A percentile compares a stretch with the other conserved stretches of the same genome.
These are phyloP conservation scores for Sapria himalayana DNA, from an alignment of 345 rosid species.

Conservation along the genomic window DNA sequence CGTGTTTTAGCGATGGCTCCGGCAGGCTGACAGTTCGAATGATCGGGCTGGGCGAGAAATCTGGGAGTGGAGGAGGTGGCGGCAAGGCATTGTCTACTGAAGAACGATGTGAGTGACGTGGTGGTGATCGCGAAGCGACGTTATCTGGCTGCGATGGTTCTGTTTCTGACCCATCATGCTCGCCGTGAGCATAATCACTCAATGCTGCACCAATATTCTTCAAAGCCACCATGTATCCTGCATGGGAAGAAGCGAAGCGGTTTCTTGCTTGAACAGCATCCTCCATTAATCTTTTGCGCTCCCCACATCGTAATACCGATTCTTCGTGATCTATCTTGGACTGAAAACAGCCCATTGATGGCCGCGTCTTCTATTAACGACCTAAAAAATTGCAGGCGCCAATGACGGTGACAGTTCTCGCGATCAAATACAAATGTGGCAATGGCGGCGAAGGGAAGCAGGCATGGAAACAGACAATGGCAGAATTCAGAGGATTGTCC, in stretches of 20 bases:
- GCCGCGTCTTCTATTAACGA: too few relatives aligned
- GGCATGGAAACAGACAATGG: too few relatives aligned
- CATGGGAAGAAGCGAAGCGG: conserved; percentile 65
- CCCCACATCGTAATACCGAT: conserved; percentile 66
- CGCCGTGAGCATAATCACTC: conserved; percentile 78
- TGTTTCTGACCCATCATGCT: conserved; percentile 21
- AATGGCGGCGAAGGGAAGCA: too few relatives aligned
- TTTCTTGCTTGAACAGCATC: conserved; percentile 71
- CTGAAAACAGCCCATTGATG: conserved; percentile 94
- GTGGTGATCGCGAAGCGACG: conserved; percentile 24
- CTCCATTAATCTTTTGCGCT: conserved; percentile 53
- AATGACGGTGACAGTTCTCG: too few relatives aligned
- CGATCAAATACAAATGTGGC: too few relatives aligned
- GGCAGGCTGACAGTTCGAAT: conserved; percentile 61
- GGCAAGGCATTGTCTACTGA: conserved; percentile 37
- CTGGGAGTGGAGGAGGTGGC: conserved; percentile 71
- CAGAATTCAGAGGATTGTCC: too few relatives aligned
- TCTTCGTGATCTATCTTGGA: conserved; percentile 79
- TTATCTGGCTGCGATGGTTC: conserved; percentile 15
- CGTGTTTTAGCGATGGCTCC: conserved; percentile 4
- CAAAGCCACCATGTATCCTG: conserved; percentile 46
- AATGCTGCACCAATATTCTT: conserved; percentile 84
- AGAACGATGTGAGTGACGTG: conserved; percentile 32
- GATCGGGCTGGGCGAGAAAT: conserved; percentile 65
- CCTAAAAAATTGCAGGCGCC: too few relatives aligned